These are phyloP conservation scores for Trichoderma sp. DNA, from an alignment of 2,329 filamentous ascomycete genomes.

Conservation along the genomic window DNA sequence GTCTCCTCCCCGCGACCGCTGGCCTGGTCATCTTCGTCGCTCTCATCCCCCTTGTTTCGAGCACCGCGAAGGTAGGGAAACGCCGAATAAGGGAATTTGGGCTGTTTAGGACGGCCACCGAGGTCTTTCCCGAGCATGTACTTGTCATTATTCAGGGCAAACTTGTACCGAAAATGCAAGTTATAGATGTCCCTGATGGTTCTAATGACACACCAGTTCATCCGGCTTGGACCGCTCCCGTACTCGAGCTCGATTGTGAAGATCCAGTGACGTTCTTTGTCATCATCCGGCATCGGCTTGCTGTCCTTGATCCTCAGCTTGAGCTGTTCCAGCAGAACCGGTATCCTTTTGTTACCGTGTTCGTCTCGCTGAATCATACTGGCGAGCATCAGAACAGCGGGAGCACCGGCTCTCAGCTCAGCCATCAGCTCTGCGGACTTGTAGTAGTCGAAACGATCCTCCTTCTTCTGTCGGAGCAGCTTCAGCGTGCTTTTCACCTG, in stretches of 20 bases:
- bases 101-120: conserved; percentile 75
- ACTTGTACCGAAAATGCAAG: conserved; percentile 89
- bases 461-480: conserved; percentile 75
- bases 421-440: conserved; percentile 97
- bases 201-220: conserved; percentile 93
- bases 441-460: conserved; percentile 86
- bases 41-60: conserved; percentile 76
- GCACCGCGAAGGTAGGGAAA: conserved; percentile 87
- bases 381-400: conserved; percentile 89
- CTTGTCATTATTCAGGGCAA: conserved; percentile 80
- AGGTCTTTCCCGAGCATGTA: conserved; percentile 71
- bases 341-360: conserved; percentile 91
- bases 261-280: conserved; percentile 72
- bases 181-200: conserved; percentile 90
- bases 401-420: conserved; percentile 87
- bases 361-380: conserved; percentile 98
- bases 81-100: conserved; percentile 84
- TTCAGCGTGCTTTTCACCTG: conserved; percentile 90
- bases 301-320: conserved; percentile 87
- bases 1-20: conserved; percentile 48
- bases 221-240: conserved; percentile 89
- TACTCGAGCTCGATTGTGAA: conserved; percentile 96
- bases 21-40: conserved; percentile 61
- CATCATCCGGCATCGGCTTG: conserved; percentile 64
- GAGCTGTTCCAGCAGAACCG: conserved; percentile 90